phyloP scores from a whole-genome alignment of 192 early-diverging fungal species.

The Coemansia umbellata region DNA sequence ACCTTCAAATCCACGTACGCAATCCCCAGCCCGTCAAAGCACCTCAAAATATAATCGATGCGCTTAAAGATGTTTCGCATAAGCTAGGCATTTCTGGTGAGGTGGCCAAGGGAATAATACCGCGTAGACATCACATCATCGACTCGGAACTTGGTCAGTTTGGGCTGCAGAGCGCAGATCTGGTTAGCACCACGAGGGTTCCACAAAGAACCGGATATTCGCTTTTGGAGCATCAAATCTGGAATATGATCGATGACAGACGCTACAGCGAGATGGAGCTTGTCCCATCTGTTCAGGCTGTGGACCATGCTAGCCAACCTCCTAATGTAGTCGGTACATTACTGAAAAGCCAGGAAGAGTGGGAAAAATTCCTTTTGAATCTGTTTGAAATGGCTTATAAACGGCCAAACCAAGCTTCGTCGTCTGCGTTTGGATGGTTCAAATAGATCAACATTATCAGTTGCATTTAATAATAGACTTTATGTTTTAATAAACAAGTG shows the following conservation, averaged over 20 bases:
- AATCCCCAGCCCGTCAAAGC: slow-evolving; percentile 4
- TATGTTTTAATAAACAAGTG: no score
- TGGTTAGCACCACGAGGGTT: slow-evolving; percentile 16
- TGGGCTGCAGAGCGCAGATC: slow-evolving; percentile 10
- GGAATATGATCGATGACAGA: slow-evolving; percentile 33
- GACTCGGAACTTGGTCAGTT: slow-evolving; percentile 10
- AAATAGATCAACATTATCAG: no score
- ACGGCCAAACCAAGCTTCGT: background rate
- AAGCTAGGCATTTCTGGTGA: slow-evolving; percentile 8
- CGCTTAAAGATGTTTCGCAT: slow-evolving; percentile 2
- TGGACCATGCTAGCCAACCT: no score
- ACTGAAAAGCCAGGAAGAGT: background rate
- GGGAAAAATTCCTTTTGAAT: slow-evolving; percentile 4
- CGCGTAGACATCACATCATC: slow-evolving; percentile 16
- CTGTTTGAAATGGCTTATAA: slow-evolving; percentile 11
- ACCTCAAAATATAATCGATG: background rate
- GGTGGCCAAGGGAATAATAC: background rate
- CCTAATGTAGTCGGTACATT: no score
- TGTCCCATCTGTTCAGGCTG: background rate
- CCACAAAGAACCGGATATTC: slow-evolving; percentile 3
- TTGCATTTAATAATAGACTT: no score
- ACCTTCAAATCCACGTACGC: slow-evolving; percentile 14
- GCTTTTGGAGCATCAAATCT: slow-evolving; percentile 22
- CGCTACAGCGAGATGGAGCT: slow-evolving; percentile 32
- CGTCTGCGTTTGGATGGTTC: no score